A percentile compares a stretch with the other conserved stretches of the same genome.
These are phyloP conservation scores for Lipomyces yamanashiensis DNA, from an alignment of 805 yeast genomes.

Conservation along the genomic window DNA sequence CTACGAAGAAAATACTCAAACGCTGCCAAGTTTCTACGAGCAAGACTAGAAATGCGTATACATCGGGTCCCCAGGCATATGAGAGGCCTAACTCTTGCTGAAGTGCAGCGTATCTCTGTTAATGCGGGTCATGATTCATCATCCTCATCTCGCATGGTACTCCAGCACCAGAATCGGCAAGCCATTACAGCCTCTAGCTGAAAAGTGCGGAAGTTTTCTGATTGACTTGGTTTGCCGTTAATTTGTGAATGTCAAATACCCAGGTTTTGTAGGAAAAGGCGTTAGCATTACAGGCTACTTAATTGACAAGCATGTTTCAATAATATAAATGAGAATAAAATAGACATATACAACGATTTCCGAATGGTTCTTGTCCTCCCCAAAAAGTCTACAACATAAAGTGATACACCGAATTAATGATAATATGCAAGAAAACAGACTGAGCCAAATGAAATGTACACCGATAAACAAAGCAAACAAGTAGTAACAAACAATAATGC, in stretches of 20 bases:
- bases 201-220: too few relatives aligned
- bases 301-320: background rate
- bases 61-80: slow-evolving; percentile 55
- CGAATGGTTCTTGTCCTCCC: background rate
- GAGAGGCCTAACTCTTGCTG: slow-evolving; percentile 52
- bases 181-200: too few relatives aligned
- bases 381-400: background rate
- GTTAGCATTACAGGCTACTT: too few relatives aligned
- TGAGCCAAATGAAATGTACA: background rate
- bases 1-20: slow-evolving; percentile 23
- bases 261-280: too few relatives aligned
- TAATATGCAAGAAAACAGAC: background rate
- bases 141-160: background rate
- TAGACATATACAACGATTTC: background rate
- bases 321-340: background rate
- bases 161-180: background rate
- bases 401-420: background rate
- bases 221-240: too few relatives aligned
- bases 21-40: slow-evolving; percentile 44
- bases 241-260: too few relatives aligned
- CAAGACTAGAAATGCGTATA: slow-evolving; percentile 51
- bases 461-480: background rate
- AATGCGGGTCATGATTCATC: background rate
- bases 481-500: background rate
- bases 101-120: slow-evolving; percentile 35